Evolutionary conservation across 306 rosid species (phyloP), one percentile per base, ranked within the genome.

Genomic region (Dryas octopetala): DNA sequence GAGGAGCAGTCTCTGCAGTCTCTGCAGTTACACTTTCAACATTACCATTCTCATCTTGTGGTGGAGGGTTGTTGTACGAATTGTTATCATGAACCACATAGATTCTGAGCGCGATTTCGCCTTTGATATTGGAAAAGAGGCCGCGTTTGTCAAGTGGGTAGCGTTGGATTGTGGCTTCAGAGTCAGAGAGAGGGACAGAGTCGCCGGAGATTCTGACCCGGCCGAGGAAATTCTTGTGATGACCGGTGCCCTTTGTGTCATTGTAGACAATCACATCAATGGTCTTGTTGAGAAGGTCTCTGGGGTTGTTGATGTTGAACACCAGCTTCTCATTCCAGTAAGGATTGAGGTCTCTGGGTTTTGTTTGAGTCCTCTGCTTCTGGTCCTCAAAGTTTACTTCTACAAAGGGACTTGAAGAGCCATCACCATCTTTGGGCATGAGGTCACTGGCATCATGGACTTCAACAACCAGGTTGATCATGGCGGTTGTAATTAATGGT

Each of bases 81-180:
- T 32, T 1, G 70, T 14, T 45, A 51, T 82, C 88, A 32, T 77
- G 78, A 74, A 78, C 14, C 0, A 83, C 75, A 62, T 85, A 89
- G 60, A 87, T 78, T 79, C 83, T 83, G 51, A 96, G 91, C 67
- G 90, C 90, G 45, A 96, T 89, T 40, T 92, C 98, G 16, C 99
- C 99, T 54, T 81, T 86, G 79, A 89, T 77, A 58, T 85, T 74
- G 15, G 96, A 90, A 67, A 90, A 90, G 1, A 91, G 44, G 14
- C 85, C 87, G 19, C 95, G 79, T 80, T 89, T 91, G 43, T 96
- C 97, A 68, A 96, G 98, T 14, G 99, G 99, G 87, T 80, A 96
- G 32, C 93, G 88, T 74, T 84, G 90, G 16, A 89, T 45, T 16
- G 9, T 16, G 9, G 93, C 87, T 38, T 87, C 86, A 11, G 92